Base-by-base conservation (phyloP, 805 yeast species). In the Saccharomyces jurei region DNA sequence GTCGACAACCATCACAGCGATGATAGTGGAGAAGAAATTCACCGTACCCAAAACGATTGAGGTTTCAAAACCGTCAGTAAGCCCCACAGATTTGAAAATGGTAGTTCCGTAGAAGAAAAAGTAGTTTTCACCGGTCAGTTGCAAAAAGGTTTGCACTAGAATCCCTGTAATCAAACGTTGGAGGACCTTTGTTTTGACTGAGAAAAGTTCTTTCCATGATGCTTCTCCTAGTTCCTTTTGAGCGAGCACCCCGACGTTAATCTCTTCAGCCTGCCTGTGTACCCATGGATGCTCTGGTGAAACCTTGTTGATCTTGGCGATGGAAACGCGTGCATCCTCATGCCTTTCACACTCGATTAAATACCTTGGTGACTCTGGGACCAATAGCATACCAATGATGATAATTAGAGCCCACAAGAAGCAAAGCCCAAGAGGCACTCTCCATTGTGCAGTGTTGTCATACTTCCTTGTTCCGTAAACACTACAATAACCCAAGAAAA, bases 101-200 rank as follows among this genome's bases (percentile, higher is more conserved):
- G 83, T 77, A 52, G 84, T 81, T 67, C 84, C 85, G 60, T 81
- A 81, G 74, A 81, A 81, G 77, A 82, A 82, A 74, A 81, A 81
- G 67, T 80, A 82, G 77, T 82, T 82, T 69, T 77, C 74, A 75
- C 86, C 86, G 50, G 84, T 80, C 64, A 82, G 74, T 69, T 83
- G 88, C 71, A 82, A 83, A 87, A 83, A 74, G 58, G 81, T 80
- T 71, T 81, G 84, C 48, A 81, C 60, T 60, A 74, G 64, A 56
- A 79, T 72, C 72, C 87, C 87, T 68, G 80, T 74, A 29, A 75
- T 49, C 44, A 77, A 70, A 63, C 76, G 67, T 60, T 59, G 72
- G 54, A 72, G 69, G 59, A 83, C 77, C 74, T 78, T 81, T 69
- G 87, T 87, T 69, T 79, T 77, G 70, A 87, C 86, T 30, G 81